Percentiles rank a stretch among this genome's conserved stretches.
Evolutionary conservation across 352 stramenopile genomes (phyloP).

Genomic region (Globisporangium viniferum): DNA sequence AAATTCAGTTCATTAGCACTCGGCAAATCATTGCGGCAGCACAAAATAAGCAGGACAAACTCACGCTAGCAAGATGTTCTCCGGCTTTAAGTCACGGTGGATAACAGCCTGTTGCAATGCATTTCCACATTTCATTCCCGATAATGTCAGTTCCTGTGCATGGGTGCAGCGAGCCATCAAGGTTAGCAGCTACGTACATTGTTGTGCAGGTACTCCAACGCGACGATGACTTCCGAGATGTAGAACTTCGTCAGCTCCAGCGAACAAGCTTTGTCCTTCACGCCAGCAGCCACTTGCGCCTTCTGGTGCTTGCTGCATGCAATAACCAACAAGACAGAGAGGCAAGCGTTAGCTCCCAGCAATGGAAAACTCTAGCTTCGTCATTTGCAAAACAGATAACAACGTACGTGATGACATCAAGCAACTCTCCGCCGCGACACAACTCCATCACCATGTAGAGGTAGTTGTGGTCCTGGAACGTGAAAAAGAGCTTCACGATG

Average conservation of each 20-base stretch:
- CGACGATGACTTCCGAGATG: slow-evolving; percentile 92
- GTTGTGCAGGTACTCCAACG: slow-evolving; percentile 93
- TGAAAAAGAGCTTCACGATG: slow-evolving; percentile 90
- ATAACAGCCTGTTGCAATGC: slow-evolving; percentile 78
- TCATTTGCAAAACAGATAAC: too few relatives aligned
- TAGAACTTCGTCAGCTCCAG: slow-evolving; percentile 90
- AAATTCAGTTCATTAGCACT: background rate
- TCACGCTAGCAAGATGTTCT: slow-evolving; percentile 84
- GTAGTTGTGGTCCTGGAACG: slow-evolving; percentile 87
- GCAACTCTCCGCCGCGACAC: slow-evolving; percentile 78
- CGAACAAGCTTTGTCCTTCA: slow-evolving; percentile 67
- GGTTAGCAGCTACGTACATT: slow-evolving; percentile 30
- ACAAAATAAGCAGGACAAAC: background rate
- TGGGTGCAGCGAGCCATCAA: background rate
- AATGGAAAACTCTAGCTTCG: too few relatives aligned
- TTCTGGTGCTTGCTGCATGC: slow-evolving; percentile 78
- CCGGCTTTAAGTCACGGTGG: slow-evolving; percentile 94
- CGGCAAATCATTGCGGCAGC: background rate
- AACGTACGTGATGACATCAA: slow-evolving; percentile 84
- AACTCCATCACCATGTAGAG: slow-evolving; percentile 92
- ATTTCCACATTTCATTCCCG: slow-evolving; percentile 1
- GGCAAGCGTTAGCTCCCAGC: background rate
- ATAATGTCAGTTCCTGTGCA: background rate
- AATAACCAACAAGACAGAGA: background rate
- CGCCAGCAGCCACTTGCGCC: slow-evolving; percentile 44